Base-by-base conservation (phyloP, 371 early-diverging fungal species). In the Mortierella sp. region DNA sequence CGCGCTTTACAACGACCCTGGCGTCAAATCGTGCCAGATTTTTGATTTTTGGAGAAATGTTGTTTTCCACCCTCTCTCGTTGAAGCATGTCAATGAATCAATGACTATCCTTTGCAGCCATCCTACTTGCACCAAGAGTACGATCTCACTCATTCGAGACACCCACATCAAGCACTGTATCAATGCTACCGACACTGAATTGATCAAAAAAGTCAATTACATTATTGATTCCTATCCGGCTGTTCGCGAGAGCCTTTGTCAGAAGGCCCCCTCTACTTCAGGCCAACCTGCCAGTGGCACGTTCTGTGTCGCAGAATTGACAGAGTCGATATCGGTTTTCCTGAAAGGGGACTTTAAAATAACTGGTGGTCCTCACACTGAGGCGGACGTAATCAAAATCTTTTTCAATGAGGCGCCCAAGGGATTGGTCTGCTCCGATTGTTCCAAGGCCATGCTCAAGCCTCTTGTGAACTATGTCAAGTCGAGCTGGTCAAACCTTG, bases 381-480 rank as follows among this genome's bases (percentile, higher is more conserved):
- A 77, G n/a, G 14, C 61, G 12, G 59, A 62, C 4, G 72, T 55
- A 0, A 43, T 72, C 45, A 29, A 62, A 37, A 62, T 66, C 9
- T 77, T 69, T 60, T 66, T 77, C 7, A 46, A 58, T 19, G 47
- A 21, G 6, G 66, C 72, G 66, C 79, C 79, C 11, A 47, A 29
- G 26, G 66, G 63, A 12, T 3, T 77, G n/a, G 48, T 77, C 25
- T 77, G 79, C 69, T 72, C 79, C 4, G 23, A 60, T 12, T 77
- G 79, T 59, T 72, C 60, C 66, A 72, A 77, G 69, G 72, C 79
- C 15, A 77, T 77, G 29, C 64, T 77, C 70, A 77, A 68, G 19
- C 79, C 79, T 1, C 53, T 77, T 25, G 30, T 37, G 46, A 68
- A 68, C 52, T 77, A 62, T 37, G 43, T 77, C 16, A n/a, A 64